phyloP scores from a whole-genome alignment of 1,139 yeast genomes.

The Saccharomyces hybrid region DNA sequence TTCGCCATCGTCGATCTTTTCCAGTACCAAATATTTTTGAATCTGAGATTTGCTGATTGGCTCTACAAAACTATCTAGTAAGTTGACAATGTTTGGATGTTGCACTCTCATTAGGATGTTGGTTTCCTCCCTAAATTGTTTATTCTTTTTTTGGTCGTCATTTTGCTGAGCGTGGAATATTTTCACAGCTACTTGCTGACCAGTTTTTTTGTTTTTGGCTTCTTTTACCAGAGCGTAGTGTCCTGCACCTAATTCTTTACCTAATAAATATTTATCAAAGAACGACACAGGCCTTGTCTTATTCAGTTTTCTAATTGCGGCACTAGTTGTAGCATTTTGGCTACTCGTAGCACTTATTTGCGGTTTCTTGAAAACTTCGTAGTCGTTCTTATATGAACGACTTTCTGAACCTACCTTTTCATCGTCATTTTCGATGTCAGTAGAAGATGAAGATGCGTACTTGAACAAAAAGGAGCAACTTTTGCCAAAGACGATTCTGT shows the following conservation, averaged over 20 bases:
- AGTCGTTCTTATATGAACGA: conserved; percentile 8
- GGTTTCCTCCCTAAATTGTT: conserved; percentile 60
- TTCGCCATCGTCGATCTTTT: conserved; percentile 69
- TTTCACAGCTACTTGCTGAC: conserved; percentile 62
- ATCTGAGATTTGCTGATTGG: conserved; percentile 49
- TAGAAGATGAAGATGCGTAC: conserved; percentile 28
- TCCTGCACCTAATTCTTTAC: conserved; percentile 62
- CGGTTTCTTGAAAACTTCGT: conserved; percentile 26
- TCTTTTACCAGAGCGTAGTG: conserved; percentile 75
- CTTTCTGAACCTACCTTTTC: conserved; percentile 2
- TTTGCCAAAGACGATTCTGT: conserved; percentile 55
- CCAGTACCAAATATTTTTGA: conserved; percentile 62
- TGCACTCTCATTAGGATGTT: conserved; percentile 55
- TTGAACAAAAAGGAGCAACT: conserved; percentile 52
- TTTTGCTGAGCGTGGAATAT: conserved; percentile 64
- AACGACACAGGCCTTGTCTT: conserved; percentile 31
- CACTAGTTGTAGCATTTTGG: conserved; percentile 12
- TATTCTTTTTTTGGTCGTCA: conserved; percentile 41
- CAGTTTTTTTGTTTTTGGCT: conserved; percentile 51
- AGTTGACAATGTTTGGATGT: conserved; percentile 64
- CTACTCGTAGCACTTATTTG: conserved; percentile 20
- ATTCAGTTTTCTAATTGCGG: conserved; percentile 9
- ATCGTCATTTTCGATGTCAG: conserved; percentile 2
- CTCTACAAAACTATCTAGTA: conserved; percentile 61
- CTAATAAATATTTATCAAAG: conserved; percentile 54